Base-by-base conservation (phyloP, 352 stramenopile genomes). In the Phytopythium kandeliae region DNA sequence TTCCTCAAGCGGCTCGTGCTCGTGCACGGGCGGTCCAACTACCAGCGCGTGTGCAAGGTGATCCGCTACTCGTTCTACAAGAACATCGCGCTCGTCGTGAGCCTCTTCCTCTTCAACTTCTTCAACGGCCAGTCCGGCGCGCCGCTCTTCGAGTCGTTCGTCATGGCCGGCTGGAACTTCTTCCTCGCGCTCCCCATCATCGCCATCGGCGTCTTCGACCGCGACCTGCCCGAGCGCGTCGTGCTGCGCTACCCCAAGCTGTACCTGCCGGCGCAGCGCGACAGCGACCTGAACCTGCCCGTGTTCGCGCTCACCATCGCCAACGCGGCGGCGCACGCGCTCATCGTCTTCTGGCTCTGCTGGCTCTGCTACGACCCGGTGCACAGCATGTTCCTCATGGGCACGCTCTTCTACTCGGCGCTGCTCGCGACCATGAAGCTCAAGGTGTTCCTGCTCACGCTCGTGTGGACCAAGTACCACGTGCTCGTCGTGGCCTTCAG, bases 1-100 rank as follows among this genome's bases (percentile, higher is more conserved):
- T 98, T 96, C 55, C 66, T 99, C 1, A 79, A 96, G 54, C 65
- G 85, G 16, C 78, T 99, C 0, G 63, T 99, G 37, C 74, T 99
- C 19, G 87, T 98, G 35, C 97, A 99, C 64, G 97, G 97, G 3
- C 79, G 96, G 50, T 98, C 86, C 78, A 98, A 98, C 69, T 99
- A 98, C 67, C 92, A 96, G 50, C 91, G 97, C 30, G 85, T 98
- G 21, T 89, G 77, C 56, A 96, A 93, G 46, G 81, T 98, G 31
- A 92, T 98, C 55, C 74, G 95, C 10, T 98, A 97, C 63, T 97
- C 96, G 33, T 99, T 99, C 66, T 99, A 99, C 86, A 98, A 99
- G 73, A 99, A 98, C 78, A 94, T 98, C 51, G 76, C 95, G 28
- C 85, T 98, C 22, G 89, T 98, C 49, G 86, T 97, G 34, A 89